Conservation (phyloP, 768 basidiomycete species). For the Amanita jacksonii region DNA sequence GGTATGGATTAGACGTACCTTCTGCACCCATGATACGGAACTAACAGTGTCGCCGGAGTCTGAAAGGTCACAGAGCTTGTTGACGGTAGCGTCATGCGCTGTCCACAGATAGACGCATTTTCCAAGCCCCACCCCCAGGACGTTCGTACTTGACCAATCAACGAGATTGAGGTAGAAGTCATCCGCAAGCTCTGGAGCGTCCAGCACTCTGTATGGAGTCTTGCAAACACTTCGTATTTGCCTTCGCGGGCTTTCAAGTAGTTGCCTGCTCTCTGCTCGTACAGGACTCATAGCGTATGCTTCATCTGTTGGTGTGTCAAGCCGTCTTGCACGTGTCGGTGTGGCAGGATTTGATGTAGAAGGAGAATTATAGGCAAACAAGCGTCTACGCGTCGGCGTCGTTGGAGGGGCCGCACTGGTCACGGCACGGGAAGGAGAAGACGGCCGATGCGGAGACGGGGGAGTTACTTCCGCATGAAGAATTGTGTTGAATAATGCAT, state of each 20-base stretch:
- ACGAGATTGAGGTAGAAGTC: constrained; percentile 98
- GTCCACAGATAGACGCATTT: constrained; percentile 96
- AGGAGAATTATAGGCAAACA: constrained; percentile 63
- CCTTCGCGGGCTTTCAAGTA: constrained; percentile 80
- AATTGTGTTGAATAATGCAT: constrained; percentile 69
- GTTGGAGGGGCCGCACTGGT: constrained; percentile 28
- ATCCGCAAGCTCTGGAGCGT: constrained; percentile 94
- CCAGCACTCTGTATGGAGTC: constrained; percentile 93
- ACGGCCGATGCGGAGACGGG: constrained; percentile 48
- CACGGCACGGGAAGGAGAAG: constrained; percentile 43
- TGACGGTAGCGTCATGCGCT: constrained; percentile 86
- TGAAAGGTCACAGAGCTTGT: constrained; percentile 79
- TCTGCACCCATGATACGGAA: constrained; percentile 91
- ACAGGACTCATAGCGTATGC: constrained; percentile 90
- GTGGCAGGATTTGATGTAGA: constrained; percentile 46
- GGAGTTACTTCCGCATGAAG: constrained; percentile 74
- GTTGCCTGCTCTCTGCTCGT: constrained; percentile 66
- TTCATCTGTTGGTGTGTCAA: constrained; percentile 82
- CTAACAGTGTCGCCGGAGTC: constrained; percentile 67
- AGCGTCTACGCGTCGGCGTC: constrained; percentile 47
- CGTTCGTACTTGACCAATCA: constrained; percentile 94
- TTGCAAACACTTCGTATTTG: constrained; percentile 80
- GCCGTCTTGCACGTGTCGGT: constrained; percentile 36
- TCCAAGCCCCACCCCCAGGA: constrained; percentile 88
- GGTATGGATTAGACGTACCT: constrained; percentile 16